Conservation (phyloP, 2,329 filamentous ascomycete genomes). For the Venturia nashicola region DNA sequence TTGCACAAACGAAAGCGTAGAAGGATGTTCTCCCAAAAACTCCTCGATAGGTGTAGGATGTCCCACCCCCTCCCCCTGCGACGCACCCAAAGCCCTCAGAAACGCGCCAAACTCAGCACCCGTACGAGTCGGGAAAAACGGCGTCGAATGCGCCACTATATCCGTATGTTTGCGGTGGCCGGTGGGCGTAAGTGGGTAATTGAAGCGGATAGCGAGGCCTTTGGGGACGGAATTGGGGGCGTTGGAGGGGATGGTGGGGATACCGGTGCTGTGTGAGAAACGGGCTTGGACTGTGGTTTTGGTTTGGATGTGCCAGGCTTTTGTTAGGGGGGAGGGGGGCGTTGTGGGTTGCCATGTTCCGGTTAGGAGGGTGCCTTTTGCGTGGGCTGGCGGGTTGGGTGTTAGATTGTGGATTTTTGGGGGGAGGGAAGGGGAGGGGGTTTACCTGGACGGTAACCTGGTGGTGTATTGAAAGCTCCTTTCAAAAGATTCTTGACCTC, state of each 20-base stretch:
- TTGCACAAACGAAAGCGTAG: slow-evolving; percentile 35
- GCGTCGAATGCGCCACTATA: slow-evolving; percentile 41
- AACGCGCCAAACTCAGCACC: slow-evolving; percentile 42
- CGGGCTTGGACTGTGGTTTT: slow-evolving; percentile 34
- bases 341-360: slow-evolving; percentile 40
- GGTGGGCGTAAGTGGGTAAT: slow-evolving; percentile 22
- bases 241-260: slow-evolving; percentile 38
- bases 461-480: slow-evolving; percentile 15
- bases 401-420: neutral
- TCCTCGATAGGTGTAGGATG: slow-evolving; percentile 19
- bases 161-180: slow-evolving; percentile 39
- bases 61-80: slow-evolving; percentile 16
- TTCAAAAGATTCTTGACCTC: slow-evolving; percentile 19
- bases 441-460: slow-evolving; percentile 21
- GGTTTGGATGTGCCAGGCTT: slow-evolving; percentile 36
- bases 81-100: slow-evolving; percentile 29
- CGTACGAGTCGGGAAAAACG: slow-evolving; percentile 39
- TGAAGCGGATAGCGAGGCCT: slow-evolving; percentile 38
- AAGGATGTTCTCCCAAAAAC: slow-evolving; percentile 34
- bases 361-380: slow-evolving; percentile 38
- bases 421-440: neutral
- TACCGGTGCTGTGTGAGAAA: slow-evolving; percentile 40
- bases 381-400: slow-evolving; percentile 33
- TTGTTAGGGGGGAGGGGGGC: slow-evolving; percentile 31
- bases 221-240: slow-evolving; percentile 36